Conservation (phyloP, 345 rosid genomes). For the Durio zibethinus region DNA sequence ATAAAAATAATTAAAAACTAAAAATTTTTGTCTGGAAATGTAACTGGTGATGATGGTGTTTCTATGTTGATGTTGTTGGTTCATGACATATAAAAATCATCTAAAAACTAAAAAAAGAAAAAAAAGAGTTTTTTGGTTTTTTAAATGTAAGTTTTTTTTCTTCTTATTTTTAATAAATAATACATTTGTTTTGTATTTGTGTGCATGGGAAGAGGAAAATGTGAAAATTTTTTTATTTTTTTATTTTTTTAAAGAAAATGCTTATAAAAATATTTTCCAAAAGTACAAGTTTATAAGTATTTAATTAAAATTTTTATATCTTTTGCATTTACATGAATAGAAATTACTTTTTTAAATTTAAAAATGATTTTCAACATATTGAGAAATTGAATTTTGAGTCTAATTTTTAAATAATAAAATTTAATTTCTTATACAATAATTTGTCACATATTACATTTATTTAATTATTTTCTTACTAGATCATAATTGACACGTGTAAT, state of each 20-base stretch:
- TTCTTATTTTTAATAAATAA: not conserved
- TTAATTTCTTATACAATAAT: too few species aligned
- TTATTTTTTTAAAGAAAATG: not conserved
- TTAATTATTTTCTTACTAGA: too few species aligned
- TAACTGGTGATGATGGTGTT: constrained; percentile 8
- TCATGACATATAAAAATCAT: not conserved
- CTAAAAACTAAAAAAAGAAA: not conserved
- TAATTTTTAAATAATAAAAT: too few species aligned
- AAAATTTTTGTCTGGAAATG: not conserved
- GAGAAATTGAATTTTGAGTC: not conserved
- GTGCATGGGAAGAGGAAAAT: not conserved
- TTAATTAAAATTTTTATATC: not conserved
- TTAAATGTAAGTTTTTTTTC: not conserved
- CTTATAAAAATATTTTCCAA: not conserved
- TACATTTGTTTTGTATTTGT: not conserved
- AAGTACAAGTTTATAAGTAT: not conserved
- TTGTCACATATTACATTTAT: too few species aligned
- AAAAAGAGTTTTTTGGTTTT: not conserved
- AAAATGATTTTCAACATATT: too few species aligned
- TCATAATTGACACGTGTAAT: too few species aligned
- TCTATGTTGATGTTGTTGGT: constrained; percentile 9
- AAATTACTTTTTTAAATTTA: too few species aligned
- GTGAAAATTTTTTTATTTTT: too few species aligned
- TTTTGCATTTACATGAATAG: not conserved
- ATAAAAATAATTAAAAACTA: not conserved